These are phyloP conservation scores for Aphanomyces cochlioides DNA, from an alignment of 352 stramenopile species.

Conservation along the genomic window DNA sequence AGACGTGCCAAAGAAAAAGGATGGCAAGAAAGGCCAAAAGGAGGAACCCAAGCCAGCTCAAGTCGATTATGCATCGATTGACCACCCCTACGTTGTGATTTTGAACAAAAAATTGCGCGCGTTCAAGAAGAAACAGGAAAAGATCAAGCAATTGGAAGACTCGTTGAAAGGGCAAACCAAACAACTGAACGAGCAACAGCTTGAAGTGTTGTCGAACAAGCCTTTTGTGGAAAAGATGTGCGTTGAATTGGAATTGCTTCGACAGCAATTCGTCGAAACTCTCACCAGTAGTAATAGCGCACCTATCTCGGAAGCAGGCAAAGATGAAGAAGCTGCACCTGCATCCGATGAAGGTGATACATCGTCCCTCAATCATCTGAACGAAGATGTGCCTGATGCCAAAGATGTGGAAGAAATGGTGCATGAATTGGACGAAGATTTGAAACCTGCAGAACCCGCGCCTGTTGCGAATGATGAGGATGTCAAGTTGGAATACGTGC, in stretches of 20 bases:
- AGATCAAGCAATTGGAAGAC: conserved; percentile 64
- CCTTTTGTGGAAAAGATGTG: conserved; percentile 69
- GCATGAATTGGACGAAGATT: conserved; percentile 23
- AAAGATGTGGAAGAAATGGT: neutral
- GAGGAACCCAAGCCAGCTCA: neutral
- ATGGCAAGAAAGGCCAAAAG: conserved; percentile 2
- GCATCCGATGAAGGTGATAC: conserved; percentile 24
- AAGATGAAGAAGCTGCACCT: conserved; percentile 14
- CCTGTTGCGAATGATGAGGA: conserved; percentile 7
- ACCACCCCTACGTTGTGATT: conserved; percentile 76
- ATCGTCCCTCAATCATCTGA: conserved; percentile 14
- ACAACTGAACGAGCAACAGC: conserved; percentile 69
- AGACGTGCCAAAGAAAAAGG: conserved; percentile 10
- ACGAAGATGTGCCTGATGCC: conserved; percentile 2
- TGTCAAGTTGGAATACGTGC: conserved; percentile 51
- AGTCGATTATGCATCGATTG: conserved; percentile 22
- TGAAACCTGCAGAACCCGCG: conserved; percentile 22
- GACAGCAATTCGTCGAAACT: conserved; percentile 65
- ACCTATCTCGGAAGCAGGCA: neutral
- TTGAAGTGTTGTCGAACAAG: conserved; percentile 65
- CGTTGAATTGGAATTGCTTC: conserved; percentile 64
- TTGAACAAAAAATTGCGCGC: conserved; percentile 77
- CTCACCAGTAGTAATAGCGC: conserved; percentile 36
- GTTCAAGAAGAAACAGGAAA: conserved; percentile 84
- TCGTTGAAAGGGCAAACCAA: conserved; percentile 28